These are phyloP conservation scores for Saturnispora ahearnii DNA, from an alignment of 805 yeast species.

Conservation along the genomic window DNA sequence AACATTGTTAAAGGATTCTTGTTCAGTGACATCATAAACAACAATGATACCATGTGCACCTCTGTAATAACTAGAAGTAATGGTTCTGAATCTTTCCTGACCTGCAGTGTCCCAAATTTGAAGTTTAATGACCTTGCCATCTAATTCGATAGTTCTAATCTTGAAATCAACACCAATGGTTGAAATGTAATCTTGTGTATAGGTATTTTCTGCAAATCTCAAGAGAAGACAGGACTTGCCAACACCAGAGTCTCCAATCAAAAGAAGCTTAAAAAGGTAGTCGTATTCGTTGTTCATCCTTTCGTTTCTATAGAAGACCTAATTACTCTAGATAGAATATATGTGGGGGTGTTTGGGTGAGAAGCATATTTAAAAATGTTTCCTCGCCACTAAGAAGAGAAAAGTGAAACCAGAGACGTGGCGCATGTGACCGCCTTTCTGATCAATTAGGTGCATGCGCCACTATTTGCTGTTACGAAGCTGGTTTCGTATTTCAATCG, in stretches of 20 bases:
- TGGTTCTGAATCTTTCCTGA: constrained; percentile 96
- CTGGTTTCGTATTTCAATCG: no score
- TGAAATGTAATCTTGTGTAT: constrained; percentile 92
- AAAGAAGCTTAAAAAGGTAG: constrained; percentile 84
- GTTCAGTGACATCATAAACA: constrained; percentile 97
- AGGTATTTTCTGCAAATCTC: constrained; percentile 95
- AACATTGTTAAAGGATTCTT: constrained; percentile 90
- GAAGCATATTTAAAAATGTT: neutral
- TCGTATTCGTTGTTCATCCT: constrained; percentile 92
- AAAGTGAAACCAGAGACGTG: neutral
- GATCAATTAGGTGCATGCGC: neutral
- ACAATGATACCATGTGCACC: constrained; percentile 98
- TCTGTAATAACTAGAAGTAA: constrained; percentile 93
- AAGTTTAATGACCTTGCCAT: constrained; percentile 93
- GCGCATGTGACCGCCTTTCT: neutral
- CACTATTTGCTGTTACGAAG: neutral
- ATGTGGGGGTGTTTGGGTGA: neutral
- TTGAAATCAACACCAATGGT: constrained; percentile 97
- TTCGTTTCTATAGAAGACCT: neutral
- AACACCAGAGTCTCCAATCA: constrained; percentile 98
- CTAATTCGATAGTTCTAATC: constrained; percentile 83
- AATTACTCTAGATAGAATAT: neutral
- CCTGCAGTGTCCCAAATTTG: constrained; percentile 99
- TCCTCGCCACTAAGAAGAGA: neutral
- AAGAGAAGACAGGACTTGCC: constrained; percentile 93